Evolutionary conservation across 2,329 filamentous ascomycete genomes (phyloP).

Genomic region (Aspergillus unguis): DNA sequence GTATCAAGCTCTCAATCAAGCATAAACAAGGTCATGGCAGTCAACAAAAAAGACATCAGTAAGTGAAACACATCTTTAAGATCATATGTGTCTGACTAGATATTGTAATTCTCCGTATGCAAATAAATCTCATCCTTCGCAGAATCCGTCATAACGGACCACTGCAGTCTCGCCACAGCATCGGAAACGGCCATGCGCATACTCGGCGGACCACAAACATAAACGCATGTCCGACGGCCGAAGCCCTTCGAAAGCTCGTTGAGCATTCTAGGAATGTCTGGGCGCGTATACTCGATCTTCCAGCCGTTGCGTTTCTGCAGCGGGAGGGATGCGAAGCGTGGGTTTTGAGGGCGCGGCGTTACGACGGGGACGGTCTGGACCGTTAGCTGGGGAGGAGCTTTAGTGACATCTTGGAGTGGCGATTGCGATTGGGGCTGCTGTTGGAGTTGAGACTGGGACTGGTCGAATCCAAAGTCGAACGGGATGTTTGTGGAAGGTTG

Average conservation of each 20-base stretch:
- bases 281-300: constrained; percentile 88
- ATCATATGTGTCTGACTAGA: constrained; percentile 49
- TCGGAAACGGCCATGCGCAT: constrained; percentile 88
- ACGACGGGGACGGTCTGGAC: constrained; percentile 9
- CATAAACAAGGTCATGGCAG: not conserved
- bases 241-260: constrained; percentile 78
- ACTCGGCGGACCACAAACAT: constrained; percentile 82
- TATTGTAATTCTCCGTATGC: constrained; percentile 91
- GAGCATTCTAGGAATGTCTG: constrained; percentile 82
- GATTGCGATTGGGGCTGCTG: not conserved
- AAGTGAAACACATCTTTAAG: not conserved
- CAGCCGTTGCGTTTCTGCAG: constrained; percentile 64
- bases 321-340: constrained; percentile 81
- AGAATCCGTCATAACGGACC: constrained; percentile 74
- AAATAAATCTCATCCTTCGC: constrained; percentile 85
- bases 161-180: constrained; percentile 77
- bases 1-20: constrained; percentile 2
- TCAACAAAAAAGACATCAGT: not conserved
- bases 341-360: constrained; percentile 44
- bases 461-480: constrained; percentile 79
- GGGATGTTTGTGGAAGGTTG: constrained; percentile 15
- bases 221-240: constrained; percentile 79
- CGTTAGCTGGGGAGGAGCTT: not conserved
- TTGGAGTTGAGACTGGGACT: constrained; percentile 39
- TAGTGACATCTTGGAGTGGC: not conserved